Evolutionary conservation across 805 yeast genomes (phyloP).

Genomic region (Barnettozyma botsteinii): DNA sequence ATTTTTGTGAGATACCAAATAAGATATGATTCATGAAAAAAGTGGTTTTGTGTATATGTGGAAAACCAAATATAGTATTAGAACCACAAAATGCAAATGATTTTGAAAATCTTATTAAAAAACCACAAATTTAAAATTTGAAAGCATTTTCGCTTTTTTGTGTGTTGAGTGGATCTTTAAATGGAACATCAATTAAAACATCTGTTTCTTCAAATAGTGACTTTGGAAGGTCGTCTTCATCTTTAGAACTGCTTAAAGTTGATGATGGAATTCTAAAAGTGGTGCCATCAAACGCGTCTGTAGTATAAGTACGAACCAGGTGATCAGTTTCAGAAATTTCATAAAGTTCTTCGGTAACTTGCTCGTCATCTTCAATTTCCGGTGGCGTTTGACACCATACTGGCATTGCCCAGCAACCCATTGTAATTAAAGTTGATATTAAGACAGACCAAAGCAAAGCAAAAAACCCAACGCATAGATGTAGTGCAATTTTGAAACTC

Average conservation of each 20-base stretch:
- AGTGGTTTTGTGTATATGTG: too few relatives aligned
- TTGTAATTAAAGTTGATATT: conserved; percentile 15
- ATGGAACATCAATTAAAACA: conserved; percentile 4
- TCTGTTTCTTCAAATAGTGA: conserved; percentile 1
- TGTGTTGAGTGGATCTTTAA: not conserved
- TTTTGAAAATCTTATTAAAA: too few relatives aligned
- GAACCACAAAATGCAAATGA: too few relatives aligned
- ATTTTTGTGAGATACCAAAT: not conserved
- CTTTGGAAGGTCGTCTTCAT: not conserved
- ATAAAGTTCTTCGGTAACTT: not conserved
- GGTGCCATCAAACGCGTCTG: not conserved
- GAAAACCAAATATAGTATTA: too few relatives aligned
- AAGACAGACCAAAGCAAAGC: conserved; percentile 35
- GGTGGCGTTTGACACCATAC: conserved; percentile 51
- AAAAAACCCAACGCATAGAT: conserved; percentile 39
- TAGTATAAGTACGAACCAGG: not conserved
- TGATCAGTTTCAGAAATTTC: conserved; percentile 1
- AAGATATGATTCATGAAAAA: too few relatives aligned
- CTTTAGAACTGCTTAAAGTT: not conserved
- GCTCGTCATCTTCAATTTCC: conserved; percentile 3
- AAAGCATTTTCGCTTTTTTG: too few relatives aligned
- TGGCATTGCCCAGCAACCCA: conserved; percentile 36
- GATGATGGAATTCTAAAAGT: conserved; percentile 2
- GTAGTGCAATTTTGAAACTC: conserved; percentile 41
- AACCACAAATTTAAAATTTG: too few relatives aligned